Conservation (phyloP, 2,329 filamentous ascomycete species). For the Claviceps arundinis region DNA sequence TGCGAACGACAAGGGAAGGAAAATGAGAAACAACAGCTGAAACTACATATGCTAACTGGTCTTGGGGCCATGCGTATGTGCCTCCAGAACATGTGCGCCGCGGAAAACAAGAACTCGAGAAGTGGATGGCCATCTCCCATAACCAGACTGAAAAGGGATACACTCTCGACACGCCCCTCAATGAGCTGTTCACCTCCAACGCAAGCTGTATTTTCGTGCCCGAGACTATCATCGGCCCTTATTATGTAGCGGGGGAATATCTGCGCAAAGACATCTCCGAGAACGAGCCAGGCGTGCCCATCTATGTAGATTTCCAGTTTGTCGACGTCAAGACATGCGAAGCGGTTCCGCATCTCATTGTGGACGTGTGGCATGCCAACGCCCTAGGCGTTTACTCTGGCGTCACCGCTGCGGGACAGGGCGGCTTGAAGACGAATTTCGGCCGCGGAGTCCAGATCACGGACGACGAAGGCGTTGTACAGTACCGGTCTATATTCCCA, state of each 20-base stretch:
- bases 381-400: constrained; percentile 32
- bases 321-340: constrained; percentile 29
- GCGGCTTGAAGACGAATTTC: constrained; percentile 22
- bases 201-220: constrained; percentile 7
- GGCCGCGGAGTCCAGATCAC: constrained; percentile 27
- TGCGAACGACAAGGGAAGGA: too few species aligned
- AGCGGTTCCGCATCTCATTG: constrained; percentile 23
- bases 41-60: too few species aligned
- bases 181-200: constrained; percentile 7
- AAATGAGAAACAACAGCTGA: too few species aligned
- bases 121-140: constrained; percentile 3
- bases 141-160: constrained; percentile 2
- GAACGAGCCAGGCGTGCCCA: constrained; percentile 23
- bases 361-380: constrained; percentile 34
- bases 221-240: constrained; percentile 9
- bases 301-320: constrained; percentile 29
- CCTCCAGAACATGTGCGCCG: constrained; percentile 1
- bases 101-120: constrained; percentile 2
- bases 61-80: not conserved
- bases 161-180: constrained; percentile 5
- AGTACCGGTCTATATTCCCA: constrained; percentile 29
- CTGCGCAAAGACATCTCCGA: constrained; percentile 28
- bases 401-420: constrained; percentile 22
- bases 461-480: constrained; percentile 24
- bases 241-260: constrained; percentile 22